Evolutionary conservation across 306 rosid genomes (phyloP), one percentile per base, ranked within the genome.

Genomic region (Glycyrrhiza uralensis): DNA sequence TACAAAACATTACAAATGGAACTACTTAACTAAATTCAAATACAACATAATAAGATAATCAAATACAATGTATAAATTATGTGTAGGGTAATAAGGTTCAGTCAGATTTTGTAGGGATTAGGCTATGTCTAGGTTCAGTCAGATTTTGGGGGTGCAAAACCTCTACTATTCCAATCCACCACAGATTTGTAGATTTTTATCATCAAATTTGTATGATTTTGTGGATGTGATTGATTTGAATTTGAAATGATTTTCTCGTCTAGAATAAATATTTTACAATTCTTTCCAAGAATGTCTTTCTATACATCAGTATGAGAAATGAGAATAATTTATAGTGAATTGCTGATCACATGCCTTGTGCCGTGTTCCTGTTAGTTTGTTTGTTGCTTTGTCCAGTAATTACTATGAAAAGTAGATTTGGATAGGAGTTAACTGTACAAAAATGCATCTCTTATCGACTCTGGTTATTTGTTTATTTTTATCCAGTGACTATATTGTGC

Each of bases 401-500:
- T 68, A 13, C 52, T 51, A 24, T 33, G 11, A 46, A 68, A 66
- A 59, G 63, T 20, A 68, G 35, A 47, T 79, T 90, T 75, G 47
- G 82, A 58, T 36, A 42, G 19, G 33, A 64, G 66, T 66, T 65
- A 56, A 26, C 17, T 17, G 46, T 58, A 29, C 19, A 55, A 30
- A 56, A 47, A n/a, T 41, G 33, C 29, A 13, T 24, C 42, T 70
- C 54, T 12, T 70, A 20, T 46, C 36, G 28, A 65, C 46, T 71
- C 56, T 77, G 54, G 47, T 66, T 52, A 36, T 36, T 39, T 61
- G 71, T 54, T 50, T 59, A 30, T 35, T 33, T 58, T 84, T 72
- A 81, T 72, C 50, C 18, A 19, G 19, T 79, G 67, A 49, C 56
- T 72, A 65, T 56, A 60, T 70, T 71, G n/a, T 77, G 83, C 97